Evolutionary conservation across 1,284 basidiomycete species (phyloP), one percentile per base, ranked within the genome.

Genomic region (Hemileia vastatrix): DNA sequence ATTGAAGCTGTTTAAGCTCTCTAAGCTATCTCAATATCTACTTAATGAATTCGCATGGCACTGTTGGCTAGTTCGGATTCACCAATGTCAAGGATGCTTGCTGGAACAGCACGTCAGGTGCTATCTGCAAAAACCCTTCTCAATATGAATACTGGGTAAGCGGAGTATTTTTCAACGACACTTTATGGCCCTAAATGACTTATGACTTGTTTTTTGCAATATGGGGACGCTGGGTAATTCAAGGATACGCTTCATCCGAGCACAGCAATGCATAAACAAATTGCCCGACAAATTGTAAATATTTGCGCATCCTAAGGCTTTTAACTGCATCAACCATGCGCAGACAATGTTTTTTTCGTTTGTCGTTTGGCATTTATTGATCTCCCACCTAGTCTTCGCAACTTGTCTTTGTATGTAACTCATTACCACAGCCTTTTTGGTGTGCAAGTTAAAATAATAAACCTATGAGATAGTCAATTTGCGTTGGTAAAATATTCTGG

Each of bases 191-290:
- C 15, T 40, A 4, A 31, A 19, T 24, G 8, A 11, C 31, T 43
- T 6, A 36, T 24, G 31, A 6, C 23, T 33, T 19, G 8, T 19
- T 9, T 56, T 23, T 54, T 11, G 1, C 43, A 11, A 36, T 11
- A 3, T 36, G 11, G 3, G 49, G 8, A 19, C 19, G 3, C 15
- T 5, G 4, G 9, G 8, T 24, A 48, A 8, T 43, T n/a, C n/a
- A n/a, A 59, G 57, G 57, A 59, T 44, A 59, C 57, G 3, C 49
- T 59, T 27, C 57, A 59, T 45, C 49, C 57, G 21, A 32, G 49
- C 15, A 59, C 57, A 6, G 32, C 49, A 13, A 59, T 59, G 57
- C 50, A 59, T 43, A 40, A 51, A 50, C 45, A 43, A 9, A 3
- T 59, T 1, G 57, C 57, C 6, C 57, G 52, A 27, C 49, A 51